A percentile compares a stretch with the other conserved stretches of the same genome.
These are phyloP conservation scores for Purpureocillium lavendulum DNA, from an alignment of 2,329 filamentous ascomycete species.

Conservation along the genomic window DNA sequence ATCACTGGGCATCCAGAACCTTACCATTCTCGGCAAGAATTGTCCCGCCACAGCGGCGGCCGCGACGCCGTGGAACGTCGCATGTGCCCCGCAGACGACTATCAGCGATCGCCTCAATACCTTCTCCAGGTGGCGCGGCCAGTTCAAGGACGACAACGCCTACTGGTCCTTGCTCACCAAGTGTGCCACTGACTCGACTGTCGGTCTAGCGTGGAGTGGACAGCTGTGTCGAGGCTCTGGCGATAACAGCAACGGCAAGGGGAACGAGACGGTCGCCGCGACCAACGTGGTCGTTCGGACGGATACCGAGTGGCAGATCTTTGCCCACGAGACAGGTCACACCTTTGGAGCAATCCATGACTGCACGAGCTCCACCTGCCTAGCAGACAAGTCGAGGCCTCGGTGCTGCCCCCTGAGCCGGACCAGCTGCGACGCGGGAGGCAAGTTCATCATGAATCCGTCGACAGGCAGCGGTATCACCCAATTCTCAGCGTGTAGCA, in stretches of 20 bases:
- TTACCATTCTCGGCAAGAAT: conserved; percentile 66
- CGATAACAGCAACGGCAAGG: conserved; percentile 36
- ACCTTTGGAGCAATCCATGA: conserved; percentile 96
- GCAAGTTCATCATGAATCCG: conserved; percentile 93
- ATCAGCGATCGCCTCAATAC: conserved; percentile 76
- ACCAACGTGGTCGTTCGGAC: conserved; percentile 87
- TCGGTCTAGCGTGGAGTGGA: conserved; percentile 88
- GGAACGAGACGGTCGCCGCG: conserved; percentile 67
- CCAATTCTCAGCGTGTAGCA: conserved; percentile 76
- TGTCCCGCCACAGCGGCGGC: conserved; percentile 64
- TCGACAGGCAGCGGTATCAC: conserved; percentile 67
- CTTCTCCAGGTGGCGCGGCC: conserved; percentile 83
- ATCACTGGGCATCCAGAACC: conserved; percentile 78
- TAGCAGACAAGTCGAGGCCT: conserved; percentile 43
- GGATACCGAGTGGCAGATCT: conserved; percentile 83
- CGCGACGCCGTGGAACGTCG: conserved; percentile 75
- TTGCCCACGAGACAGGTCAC: conserved; percentile 89
- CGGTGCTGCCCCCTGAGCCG: conserved; percentile 73
- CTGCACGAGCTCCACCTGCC: conserved; percentile 65
- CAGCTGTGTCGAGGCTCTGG: conserved; percentile 67
- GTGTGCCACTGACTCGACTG: conserved; percentile 74
- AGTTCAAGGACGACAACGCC: conserved; percentile 69
- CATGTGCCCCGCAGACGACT: conserved; percentile 52
- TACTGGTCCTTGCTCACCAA: conserved; percentile 88
- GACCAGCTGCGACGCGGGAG: conserved; percentile 62